A percentile compares a stretch with the other conserved stretches of the same genome.
Conservation (phyloP, 805 yeast species). For the Saccharomycopsis sp. region DNA sequence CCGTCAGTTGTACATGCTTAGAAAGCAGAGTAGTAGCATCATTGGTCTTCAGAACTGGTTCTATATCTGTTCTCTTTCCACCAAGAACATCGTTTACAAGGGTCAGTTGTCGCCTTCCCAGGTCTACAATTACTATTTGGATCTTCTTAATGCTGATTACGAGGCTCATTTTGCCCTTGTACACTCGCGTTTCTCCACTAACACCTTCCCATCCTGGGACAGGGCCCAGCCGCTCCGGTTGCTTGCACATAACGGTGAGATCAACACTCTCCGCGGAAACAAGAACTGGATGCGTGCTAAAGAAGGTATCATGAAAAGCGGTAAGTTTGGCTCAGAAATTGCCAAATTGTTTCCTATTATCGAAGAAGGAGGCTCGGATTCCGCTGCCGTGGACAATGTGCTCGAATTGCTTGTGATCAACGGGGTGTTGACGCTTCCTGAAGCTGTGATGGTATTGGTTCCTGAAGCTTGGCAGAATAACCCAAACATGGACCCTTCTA, state of each 20-base stretch:
- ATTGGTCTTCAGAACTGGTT: slow-evolving; percentile 97
- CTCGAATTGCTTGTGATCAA: slow-evolving; percentile 85
- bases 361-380: slow-evolving; percentile 98
- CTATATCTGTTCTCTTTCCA: slow-evolving; percentile 87
- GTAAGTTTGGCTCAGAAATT: slow-evolving; percentile 82
- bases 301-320: slow-evolving; percentile 92
- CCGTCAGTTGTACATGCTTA: slow-evolving; percentile 73
- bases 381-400: slow-evolving; percentile 96
- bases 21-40: slow-evolving; percentile 85
- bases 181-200: slow-evolving; percentile 95
- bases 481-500: slow-evolving; percentile 76
- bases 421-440: slow-evolving; percentile 88
- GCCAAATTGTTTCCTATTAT: slow-evolving; percentile 90
- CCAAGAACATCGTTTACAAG: slow-evolving; percentile 88
- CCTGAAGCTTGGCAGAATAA: slow-evolving; percentile 99
- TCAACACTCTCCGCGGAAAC: slow-evolving; percentile 94
- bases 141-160: slow-evolving; percentile 82
- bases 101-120: slow-evolving; percentile 97
- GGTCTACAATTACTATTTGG: slow-evolving; percentile 92
- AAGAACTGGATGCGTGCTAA: slow-evolving; percentile 99
- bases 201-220: slow-evolving; percentile 99
- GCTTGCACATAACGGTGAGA: slow-evolving; percentile 99
- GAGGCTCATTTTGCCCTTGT: slow-evolving; percentile 95
- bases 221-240: slow-evolving; percentile 96
- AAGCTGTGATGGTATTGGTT: slow-evolving; percentile 93